Base-by-base conservation (phyloP, 345 rosid genomes). In the Salix purpurea region DNA sequence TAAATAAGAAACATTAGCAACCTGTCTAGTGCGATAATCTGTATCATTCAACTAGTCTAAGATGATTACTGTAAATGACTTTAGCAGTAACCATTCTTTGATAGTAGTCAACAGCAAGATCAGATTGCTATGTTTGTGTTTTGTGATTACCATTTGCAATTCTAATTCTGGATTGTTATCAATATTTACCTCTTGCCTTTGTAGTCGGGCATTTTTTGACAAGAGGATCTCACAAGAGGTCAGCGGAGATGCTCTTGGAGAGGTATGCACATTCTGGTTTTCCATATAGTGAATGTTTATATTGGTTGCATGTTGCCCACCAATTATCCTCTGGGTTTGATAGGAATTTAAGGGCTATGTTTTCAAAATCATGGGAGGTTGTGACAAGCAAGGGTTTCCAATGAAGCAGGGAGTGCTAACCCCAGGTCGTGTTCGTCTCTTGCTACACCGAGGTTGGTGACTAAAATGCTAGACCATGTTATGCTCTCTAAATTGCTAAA, bases 361-460 rank as follows among this genome's bases (percentile, higher is more conserved):
- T 2, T 94, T 92, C 81, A 90, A 90, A 86, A 94, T 89, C 78
- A 94, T 78, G 98, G 98, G 96, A 76, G 98, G 98, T 48, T 94
- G 97, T 32, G 97, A 92, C 93, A 92, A 92, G 83, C 98, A 94
- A 71, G 97, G 98, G 30, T 92, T 94, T 76, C 96, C 98, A 42
- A 94, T 91, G 98, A 92, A 94, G 83, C 97, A 94, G 82, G 98
- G 96, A 82, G 97, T 91, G 80, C 79, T 91, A 23, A 92, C 98
- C 66, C 92, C 93, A n/a, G 96, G 94, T 3, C 97, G 97, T 82
- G 98, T 92, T 54, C 96, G 96, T 23, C 96, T 94, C 75, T 83
- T 91, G 87, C 94, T 91, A 72, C 87, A 90, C 67, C 74, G 92
- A 87, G 94, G 97, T 91, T 56, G 42, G 76, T 72, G 14, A 28